phyloP scores from a whole-genome alignment of 2,329 filamentous ascomycete genomes.

The Zasmidium angulare region DNA sequence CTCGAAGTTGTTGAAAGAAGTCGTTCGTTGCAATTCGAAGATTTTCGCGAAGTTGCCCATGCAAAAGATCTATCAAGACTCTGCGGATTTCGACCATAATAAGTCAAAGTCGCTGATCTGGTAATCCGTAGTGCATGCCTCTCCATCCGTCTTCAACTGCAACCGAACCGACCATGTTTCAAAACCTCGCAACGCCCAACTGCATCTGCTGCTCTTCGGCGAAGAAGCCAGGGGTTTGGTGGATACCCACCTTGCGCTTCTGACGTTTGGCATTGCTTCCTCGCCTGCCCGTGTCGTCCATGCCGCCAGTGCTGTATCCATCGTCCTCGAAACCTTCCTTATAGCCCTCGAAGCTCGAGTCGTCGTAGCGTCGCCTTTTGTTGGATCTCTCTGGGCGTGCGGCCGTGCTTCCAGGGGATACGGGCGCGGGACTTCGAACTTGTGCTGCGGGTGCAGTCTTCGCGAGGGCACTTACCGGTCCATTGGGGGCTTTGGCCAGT shows the following conservation, averaged over 20 bases:
- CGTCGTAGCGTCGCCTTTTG: constrained; percentile 75
- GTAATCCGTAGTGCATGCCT: no score
- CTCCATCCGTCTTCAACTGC: no score
- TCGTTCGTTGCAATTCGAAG: no score
- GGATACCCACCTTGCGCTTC: constrained; percentile 29
- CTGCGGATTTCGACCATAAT: no score
- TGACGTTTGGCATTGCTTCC: constrained; percentile 28
- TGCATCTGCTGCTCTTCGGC: no score
- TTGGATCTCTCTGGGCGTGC: constrained; percentile 63
- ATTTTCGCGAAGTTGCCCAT: no score
- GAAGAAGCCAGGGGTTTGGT: background rate
- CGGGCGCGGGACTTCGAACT: constrained; percentile 34
- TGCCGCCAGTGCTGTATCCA: constrained; percentile 69
- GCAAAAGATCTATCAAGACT: no score
- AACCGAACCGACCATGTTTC: no score
- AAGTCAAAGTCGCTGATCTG: no score
- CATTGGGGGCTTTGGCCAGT: background rate
- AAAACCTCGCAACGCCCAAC: no score
- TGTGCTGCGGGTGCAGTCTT: constrained; percentile 27
- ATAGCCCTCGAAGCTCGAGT: constrained; percentile 73
- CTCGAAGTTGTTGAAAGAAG: no score
- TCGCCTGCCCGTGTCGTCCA: constrained; percentile 53
- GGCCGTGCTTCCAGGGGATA: constrained; percentile 44
- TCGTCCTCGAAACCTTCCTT: constrained; percentile 70
- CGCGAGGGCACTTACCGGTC: constrained; percentile 19